A percentile compares a stretch with the other conserved stretches of the same genome.
These are phyloP conservation scores for Hemisphaericaspora nanyangensis DNA, from an alignment of 805 yeast species.

Conservation along the genomic window DNA sequence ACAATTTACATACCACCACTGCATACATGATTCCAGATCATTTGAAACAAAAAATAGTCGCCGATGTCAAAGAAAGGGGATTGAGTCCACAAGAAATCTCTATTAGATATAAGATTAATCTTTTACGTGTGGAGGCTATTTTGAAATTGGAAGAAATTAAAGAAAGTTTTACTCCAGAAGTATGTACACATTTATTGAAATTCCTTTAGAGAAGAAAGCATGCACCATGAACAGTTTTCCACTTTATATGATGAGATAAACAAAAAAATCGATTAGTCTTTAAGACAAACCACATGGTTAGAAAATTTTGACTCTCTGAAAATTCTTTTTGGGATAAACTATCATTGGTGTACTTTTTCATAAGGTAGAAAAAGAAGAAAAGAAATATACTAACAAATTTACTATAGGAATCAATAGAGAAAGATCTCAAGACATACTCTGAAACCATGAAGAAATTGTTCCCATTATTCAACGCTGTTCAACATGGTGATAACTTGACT, in stretches of 20 bases:
- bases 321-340: no score
- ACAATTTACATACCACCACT: slow-evolving; percentile 65
- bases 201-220: no score
- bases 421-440: slow-evolving; percentile 59
- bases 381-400: slow-evolving; percentile 29
- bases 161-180: slow-evolving; percentile 53
- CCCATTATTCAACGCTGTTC: slow-evolving; percentile 54
- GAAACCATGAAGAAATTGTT: slow-evolving; percentile 71
- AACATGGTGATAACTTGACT: slow-evolving; percentile 69
- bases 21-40: slow-evolving; percentile 56
- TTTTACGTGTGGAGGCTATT: slow-evolving; percentile 88
- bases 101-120: slow-evolving; percentile 70
- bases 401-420: not conserved
- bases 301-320: no score
- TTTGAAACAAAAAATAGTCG: slow-evolving; percentile 57
- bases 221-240: no score
- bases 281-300: slow-evolving; percentile 63
- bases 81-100: slow-evolving; percentile 70
- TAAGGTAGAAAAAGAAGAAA: not conserved
- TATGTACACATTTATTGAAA: slow-evolving; percentile 38
- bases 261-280: slow-evolving; percentile 67
- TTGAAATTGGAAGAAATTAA: slow-evolving; percentile 66
- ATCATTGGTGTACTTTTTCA: not conserved
- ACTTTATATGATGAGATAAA: slow-evolving; percentile 42
- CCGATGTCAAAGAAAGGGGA: slow-evolving; percentile 50